Conservation (phyloP, 2,329 filamentous ascomycete species). For the Nemania abortiva region DNA sequence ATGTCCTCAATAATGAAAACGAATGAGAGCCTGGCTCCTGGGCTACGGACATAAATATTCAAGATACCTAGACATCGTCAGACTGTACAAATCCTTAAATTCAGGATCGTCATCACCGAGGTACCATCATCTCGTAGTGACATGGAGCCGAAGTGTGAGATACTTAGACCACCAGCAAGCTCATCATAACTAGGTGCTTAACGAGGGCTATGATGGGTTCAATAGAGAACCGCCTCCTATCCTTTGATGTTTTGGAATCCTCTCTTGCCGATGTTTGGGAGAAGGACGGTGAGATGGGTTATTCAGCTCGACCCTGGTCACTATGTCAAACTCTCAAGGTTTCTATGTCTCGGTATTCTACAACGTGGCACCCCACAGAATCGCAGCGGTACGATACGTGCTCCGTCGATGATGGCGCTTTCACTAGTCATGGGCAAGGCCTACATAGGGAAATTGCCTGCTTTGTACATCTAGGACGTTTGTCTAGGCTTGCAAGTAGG, state of each 20-base stretch:
- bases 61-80: constrained; percentile 8
- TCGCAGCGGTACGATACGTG: constrained; percentile 17
- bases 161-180: not conserved
- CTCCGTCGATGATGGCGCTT: constrained; percentile 18
- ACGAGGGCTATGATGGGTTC: constrained; percentile 3
- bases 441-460: constrained; percentile 31
- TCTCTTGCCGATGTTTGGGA: not conserved
- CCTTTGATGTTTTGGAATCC: not conserved
- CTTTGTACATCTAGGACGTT: constrained; percentile 4
- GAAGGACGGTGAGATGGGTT: constrained; percentile 1
- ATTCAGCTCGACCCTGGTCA: constrained; percentile 27
- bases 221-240: not conserved
- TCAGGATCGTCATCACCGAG: not conserved
- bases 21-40: constrained; percentile 22
- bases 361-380: constrained; percentile 38
- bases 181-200: too few species aligned
- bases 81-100: constrained; percentile 4
- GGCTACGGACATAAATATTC: constrained; percentile 10
- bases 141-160: constrained; percentile 9
- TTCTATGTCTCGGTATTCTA: constrained; percentile 29
- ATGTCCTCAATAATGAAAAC: constrained; percentile 11
- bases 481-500: not conserved
- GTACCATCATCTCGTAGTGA: constrained; percentile 6
- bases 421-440: constrained; percentile 27
- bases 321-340: constrained; percentile 10